Percentiles rank a stretch among this genome's conserved stretches.
Conservation (phyloP, 345 rosid genomes). For the Firmiana major region DNA sequence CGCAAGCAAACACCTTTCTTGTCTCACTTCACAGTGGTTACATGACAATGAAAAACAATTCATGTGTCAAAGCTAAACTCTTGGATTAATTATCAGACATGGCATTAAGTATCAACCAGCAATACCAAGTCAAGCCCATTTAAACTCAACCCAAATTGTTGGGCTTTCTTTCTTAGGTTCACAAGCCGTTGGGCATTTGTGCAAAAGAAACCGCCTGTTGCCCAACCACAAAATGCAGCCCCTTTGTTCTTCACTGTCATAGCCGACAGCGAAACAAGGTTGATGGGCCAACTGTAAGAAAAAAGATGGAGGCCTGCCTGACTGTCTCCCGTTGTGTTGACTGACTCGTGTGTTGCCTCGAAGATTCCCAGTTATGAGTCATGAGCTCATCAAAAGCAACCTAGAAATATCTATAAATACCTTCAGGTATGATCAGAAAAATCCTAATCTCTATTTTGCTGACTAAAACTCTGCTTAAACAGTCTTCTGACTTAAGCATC, state of each 20-base stretch:
- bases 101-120: neutral
- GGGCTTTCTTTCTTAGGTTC: neutral
- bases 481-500: too few species aligned
- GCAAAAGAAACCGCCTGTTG: too few species aligned
- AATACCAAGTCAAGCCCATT: neutral
- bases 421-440: too few species aligned
- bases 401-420: too few species aligned
- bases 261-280: neutral
- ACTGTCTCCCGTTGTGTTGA: neutral
- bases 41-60: neutral
- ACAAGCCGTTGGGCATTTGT: too few species aligned
- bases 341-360: neutral
- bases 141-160: neutral
- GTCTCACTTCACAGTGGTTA: neutral
- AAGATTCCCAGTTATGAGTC: too few species aligned
- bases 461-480: too few species aligned
- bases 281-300: neutral
- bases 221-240: too few species aligned
- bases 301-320: neutral
- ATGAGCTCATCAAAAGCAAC: too few species aligned
- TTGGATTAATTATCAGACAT: too few species aligned
- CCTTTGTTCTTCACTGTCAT: neutral
- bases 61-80: neutral
- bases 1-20: neutral
- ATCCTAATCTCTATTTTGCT: too few species aligned